Evolutionary conservation across 306 rosid species (phyloP).

Genomic region (Vicia faba): DNA sequence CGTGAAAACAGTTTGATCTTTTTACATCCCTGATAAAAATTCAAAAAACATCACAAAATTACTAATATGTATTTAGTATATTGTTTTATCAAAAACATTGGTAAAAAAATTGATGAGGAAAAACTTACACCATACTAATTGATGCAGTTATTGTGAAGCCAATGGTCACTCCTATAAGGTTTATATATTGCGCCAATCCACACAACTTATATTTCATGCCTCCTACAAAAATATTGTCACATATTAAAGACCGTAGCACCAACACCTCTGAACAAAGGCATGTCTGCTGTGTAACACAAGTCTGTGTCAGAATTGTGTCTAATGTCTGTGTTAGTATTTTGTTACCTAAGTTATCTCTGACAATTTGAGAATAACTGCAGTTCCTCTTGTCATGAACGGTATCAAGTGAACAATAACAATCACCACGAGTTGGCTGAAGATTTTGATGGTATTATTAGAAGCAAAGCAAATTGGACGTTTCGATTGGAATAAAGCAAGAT

Average conservation of each 20-base stretch:
- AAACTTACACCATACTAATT: slow-evolving; percentile 91
- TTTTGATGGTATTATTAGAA: no score
- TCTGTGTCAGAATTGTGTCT: no score
- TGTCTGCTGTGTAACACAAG: no score
- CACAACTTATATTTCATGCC: slow-evolving; percentile 80
- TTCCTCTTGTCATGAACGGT: slow-evolving; percentile 85
- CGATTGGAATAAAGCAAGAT: no score
- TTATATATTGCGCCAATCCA: slow-evolving; percentile 87
- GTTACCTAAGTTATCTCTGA: slow-evolving; percentile 64
- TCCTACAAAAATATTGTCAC: slow-evolving; percentile 43
- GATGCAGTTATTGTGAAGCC: slow-evolving; percentile 98
- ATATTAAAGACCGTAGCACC: neutral
- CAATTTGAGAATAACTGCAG: slow-evolving; percentile 85
- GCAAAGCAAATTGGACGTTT: no score
- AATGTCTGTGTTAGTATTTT: no score
- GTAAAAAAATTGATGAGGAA: neutral
- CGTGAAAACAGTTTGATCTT: slow-evolving; percentile 51
- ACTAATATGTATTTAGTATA: neutral
- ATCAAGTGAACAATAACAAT: slow-evolving; percentile 79
- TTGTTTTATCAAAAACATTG: neutral
- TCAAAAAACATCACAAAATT: neutral
- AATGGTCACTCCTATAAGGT: slow-evolving; percentile 80
- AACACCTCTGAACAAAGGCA: no score
- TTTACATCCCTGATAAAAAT: slow-evolving; percentile 69
- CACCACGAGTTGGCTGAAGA: no score